A percentile compares a stretch with the other conserved stretches of the same genome.
Conservation (phyloP, 495 filamentous ascomycete species). For the Aspergillus affinis region DNA sequence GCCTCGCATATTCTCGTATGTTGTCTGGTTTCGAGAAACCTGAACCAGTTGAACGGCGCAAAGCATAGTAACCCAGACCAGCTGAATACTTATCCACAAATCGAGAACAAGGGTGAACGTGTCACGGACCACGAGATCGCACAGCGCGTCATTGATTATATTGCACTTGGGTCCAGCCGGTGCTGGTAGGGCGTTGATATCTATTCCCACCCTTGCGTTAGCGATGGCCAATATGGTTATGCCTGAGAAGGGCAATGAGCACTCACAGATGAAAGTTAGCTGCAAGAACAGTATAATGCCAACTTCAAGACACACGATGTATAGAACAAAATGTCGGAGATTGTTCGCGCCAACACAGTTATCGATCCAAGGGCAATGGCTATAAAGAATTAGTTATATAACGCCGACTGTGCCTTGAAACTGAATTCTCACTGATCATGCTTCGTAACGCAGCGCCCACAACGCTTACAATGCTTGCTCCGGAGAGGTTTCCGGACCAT, state of each 20-base stretch:
- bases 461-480: slow-evolving; percentile 92
- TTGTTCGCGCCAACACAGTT: slow-evolving; percentile 96
- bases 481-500: slow-evolving; percentile 90
- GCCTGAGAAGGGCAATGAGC: neutral
- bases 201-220: slow-evolving; percentile 28
- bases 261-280: slow-evolving; percentile 56
- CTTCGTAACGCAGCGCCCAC: slow-evolving; percentile 89
- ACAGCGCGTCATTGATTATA: slow-evolving; percentile 70
- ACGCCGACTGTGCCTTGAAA: neutral
- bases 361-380: slow-evolving; percentile 97
- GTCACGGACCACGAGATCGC: slow-evolving; percentile 72
- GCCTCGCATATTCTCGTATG: slow-evolving; percentile 90
- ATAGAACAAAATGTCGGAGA: slow-evolving; percentile 90
- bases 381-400: slow-evolving; percentile 49
- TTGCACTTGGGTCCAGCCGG: slow-evolving; percentile 61
- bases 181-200: slow-evolving; percentile 55
- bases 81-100: slow-evolving; percentile 77
- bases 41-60: slow-evolving; percentile 89
- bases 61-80: slow-evolving; percentile 95
- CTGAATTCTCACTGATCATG: slow-evolving; percentile 81
- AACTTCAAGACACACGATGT: slow-evolving; percentile 71
- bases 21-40: slow-evolving; percentile 87
- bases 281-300: slow-evolving; percentile 67
- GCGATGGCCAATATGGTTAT: neutral
- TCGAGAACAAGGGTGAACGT: slow-evolving; percentile 76